Evolutionary conservation across 441 rosid genomes (phyloP).

Genomic region (Monsonia emarginata): DNA sequence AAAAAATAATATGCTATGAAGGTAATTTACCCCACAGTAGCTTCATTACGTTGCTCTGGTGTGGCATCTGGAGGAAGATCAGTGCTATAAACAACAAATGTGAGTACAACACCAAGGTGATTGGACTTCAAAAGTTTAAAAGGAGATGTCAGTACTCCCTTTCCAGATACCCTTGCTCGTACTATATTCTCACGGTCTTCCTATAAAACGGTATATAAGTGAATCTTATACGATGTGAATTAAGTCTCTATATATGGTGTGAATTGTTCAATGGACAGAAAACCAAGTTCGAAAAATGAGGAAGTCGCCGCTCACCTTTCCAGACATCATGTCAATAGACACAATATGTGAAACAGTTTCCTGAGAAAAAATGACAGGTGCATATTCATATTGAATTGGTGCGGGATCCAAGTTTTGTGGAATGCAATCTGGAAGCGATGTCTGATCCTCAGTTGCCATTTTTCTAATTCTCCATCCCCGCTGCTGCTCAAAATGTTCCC

Average conservation of each 20-base stretch:
- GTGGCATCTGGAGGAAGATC: conserved; percentile 62
- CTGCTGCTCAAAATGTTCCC: conserved; percentile 70
- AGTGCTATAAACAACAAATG: conserved; percentile 74
- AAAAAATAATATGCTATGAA: conserved; percentile 9
- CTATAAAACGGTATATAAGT: conserved; percentile 28
- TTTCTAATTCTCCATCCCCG: conserved; percentile 76
- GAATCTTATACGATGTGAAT: too few relatives aligned
- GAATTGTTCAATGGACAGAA: neutral
- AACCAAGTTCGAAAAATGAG: neutral
- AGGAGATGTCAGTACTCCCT: conserved; percentile 92
- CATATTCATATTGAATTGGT: conserved; percentile 82
- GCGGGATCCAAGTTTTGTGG: conserved; percentile 81
- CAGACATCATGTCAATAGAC: conserved; percentile 98
- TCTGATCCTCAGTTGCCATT: conserved; percentile 87
- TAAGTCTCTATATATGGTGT: too few relatives aligned
- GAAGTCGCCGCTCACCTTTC: conserved; percentile 44
- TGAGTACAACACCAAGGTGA: conserved; percentile 82
- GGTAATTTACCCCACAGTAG: conserved; percentile 60
- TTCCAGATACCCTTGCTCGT: conserved; percentile 88
- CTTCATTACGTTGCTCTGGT: conserved; percentile 56
- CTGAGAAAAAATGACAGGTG: conserved; percentile 89
- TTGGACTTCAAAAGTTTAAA: conserved; percentile 87
- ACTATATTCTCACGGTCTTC: conserved; percentile 90
- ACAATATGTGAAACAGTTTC: conserved; percentile 94
- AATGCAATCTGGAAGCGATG: conserved; percentile 65